Evolutionary conservation across 2,329 filamentous ascomycete genomes (phyloP).

Genomic region (Zymoseptoria passerinii): DNA sequence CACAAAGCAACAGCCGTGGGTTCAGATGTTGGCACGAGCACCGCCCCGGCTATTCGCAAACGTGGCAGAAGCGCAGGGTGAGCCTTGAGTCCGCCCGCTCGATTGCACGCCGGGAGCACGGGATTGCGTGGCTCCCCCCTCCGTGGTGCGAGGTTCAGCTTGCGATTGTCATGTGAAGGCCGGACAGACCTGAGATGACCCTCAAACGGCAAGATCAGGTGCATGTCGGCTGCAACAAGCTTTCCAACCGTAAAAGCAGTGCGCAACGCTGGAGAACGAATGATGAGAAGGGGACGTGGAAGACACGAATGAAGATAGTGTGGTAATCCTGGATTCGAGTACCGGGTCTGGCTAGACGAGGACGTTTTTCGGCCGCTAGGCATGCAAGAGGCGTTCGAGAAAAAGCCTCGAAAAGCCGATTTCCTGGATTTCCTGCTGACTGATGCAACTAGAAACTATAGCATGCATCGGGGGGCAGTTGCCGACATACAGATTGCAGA

Average conservation of each 20-base stretch:
- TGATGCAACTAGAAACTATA: background rate
- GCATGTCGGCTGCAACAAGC: background rate
- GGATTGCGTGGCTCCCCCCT: background rate
- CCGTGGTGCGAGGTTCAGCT: background rate
- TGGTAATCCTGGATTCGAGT: background rate
- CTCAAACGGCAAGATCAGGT: background rate
- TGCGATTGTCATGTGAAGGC: background rate
- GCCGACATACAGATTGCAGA: background rate
- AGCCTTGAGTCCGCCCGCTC: background rate
- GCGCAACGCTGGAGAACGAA: background rate
- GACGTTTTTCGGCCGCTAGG: background rate
- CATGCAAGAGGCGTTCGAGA: background rate
- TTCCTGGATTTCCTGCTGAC: background rate
- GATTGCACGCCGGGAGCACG: background rate
- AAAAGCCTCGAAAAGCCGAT: background rate
- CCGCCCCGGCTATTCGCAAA: background rate
- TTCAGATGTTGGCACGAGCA: too few species aligned
- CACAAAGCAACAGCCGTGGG: background rate
- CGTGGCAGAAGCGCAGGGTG: background rate
- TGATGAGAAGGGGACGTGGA: background rate
- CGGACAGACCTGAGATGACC: background rate
- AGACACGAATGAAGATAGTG: background rate
- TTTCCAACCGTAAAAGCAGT: background rate
- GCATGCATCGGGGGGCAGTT: background rate
- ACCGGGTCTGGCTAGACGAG: background rate